These are phyloP conservation scores for Penstemon newberryi DNA, from an alignment of 257 asterid genomes.

Conservation along the genomic window DNA sequence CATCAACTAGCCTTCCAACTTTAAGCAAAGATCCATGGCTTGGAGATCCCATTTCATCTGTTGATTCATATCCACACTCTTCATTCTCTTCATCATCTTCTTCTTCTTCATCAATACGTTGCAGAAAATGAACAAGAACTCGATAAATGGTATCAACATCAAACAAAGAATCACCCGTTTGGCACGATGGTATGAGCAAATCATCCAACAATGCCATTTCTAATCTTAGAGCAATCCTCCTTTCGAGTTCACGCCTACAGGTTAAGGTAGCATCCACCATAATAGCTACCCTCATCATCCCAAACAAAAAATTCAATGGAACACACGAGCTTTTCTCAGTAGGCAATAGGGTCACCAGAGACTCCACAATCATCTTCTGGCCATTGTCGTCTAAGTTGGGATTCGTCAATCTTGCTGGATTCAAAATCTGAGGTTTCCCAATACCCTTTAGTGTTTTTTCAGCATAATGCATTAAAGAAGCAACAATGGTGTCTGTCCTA, in stretches of 20 bases:
- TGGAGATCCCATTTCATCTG: slow-evolving; percentile 51
- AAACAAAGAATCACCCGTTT: too few relatives aligned
- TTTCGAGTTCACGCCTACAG: slow-evolving; percentile 56
- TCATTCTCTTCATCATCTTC: slow-evolving; percentile 18
- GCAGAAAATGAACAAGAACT: too few relatives aligned
- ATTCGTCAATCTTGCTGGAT: slow-evolving; percentile 17
- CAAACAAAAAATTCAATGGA: slow-evolving; percentile 55
- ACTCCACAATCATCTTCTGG: too few relatives aligned
- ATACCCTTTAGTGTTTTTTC: slow-evolving; percentile 50
- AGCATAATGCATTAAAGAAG: slow-evolving; percentile 62
- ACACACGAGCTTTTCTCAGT: slow-evolving; percentile 44
- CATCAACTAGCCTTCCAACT: slow-evolving; percentile 83
- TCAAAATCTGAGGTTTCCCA: slow-evolving; percentile 62
- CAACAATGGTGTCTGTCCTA: slow-evolving; percentile 46
- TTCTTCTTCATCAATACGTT: too few relatives aligned
- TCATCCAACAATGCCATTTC: slow-evolving; percentile 64
- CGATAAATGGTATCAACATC: too few relatives aligned
- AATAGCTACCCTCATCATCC: slow-evolving; percentile 58
- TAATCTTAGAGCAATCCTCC: slow-evolving; percentile 49
- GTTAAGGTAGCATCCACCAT: slow-evolving; percentile 52
- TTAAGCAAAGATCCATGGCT: slow-evolving; percentile 59
- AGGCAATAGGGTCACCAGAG: too few relatives aligned
- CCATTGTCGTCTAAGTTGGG: too few relatives aligned
- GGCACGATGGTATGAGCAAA: slow-evolving; percentile 50
- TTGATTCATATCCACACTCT: slow-evolving; percentile 52